A percentile compares a stretch with the other conserved stretches of the same genome.
These are phyloP conservation scores for Schizochytrium sp. DNA, from an alignment of 108 stramenopile species.

Conservation along the genomic window DNA sequence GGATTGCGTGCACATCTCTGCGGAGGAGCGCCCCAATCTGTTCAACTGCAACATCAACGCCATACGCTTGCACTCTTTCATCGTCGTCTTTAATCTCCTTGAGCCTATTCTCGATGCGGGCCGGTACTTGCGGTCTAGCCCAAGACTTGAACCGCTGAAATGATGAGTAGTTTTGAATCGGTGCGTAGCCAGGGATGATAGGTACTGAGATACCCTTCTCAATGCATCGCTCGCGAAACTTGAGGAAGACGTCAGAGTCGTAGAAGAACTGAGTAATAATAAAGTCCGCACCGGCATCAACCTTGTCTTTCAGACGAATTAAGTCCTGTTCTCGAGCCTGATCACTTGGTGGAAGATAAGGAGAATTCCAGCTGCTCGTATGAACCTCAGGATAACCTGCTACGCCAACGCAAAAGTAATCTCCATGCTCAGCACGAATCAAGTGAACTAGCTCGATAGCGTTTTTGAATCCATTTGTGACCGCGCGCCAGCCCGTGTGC, in stretches of 20 bases:
- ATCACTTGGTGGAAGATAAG: conserved; percentile 49
- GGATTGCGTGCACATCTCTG: conserved; percentile 82
- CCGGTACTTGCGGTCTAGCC: conserved; percentile 84
- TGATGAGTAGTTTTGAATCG: conserved; percentile 87
- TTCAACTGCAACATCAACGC: conserved; percentile 85
- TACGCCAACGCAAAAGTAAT: conserved; percentile 92
- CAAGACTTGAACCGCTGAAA: conserved; percentile 86
- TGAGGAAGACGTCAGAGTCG: conserved; percentile 83
- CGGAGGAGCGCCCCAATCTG: conserved; percentile 82
- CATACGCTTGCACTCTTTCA: conserved; percentile 90
- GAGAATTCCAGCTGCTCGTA: conserved; percentile 77
- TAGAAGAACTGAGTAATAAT: conserved; percentile 97
- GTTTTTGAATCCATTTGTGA: conserved; percentile 80
- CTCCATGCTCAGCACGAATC: conserved; percentile 87
- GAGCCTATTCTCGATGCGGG: conserved; percentile 76
- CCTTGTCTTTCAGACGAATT: conserved; percentile 88
- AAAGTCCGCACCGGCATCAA: conserved; percentile 94
- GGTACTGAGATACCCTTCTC: conserved; percentile 86
- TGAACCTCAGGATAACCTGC: conserved; percentile 96
- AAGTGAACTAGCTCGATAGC: conserved; percentile 91
- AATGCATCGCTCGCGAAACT: conserved; percentile 83
- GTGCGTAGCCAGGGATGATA: conserved; percentile 93
- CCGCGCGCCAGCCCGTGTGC: conserved; percentile 20
- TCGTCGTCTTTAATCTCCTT: conserved; percentile 86
- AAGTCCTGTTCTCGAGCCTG: conserved; percentile 80